These are phyloP conservation scores for Mycosphaerella sp. DNA, from an alignment of 2,329 filamentous ascomycete genomes.

Conservation along the genomic window DNA sequence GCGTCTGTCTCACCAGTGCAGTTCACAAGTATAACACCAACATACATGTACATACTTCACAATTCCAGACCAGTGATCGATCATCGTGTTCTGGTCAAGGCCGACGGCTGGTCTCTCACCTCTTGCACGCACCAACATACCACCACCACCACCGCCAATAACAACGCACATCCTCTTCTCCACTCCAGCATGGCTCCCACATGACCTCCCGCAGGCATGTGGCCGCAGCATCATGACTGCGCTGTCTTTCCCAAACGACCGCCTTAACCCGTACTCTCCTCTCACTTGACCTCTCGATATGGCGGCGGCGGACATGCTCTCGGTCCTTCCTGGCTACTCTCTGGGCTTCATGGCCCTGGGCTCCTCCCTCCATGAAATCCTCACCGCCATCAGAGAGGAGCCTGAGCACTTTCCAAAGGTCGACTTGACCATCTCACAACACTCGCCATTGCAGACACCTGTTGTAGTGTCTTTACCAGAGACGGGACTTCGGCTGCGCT, in stretches of 20 bases:
- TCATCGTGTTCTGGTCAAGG: too few relatives aligned
- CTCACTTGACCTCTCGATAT: background rate
- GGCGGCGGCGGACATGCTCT: constrained; percentile 14
- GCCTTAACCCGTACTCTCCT: background rate
- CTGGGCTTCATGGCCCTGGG: constrained; percentile 64
- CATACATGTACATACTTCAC: too few relatives aligned
- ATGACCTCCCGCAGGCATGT: constrained; percentile 8
- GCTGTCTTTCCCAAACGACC: background rate
- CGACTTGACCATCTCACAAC: constrained; percentile 73
- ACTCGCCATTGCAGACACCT: constrained; percentile 66
- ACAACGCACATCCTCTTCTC: background rate
- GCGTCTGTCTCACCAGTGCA: too few relatives aligned
- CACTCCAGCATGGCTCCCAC: constrained; percentile 7
- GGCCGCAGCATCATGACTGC: constrained; percentile 9
- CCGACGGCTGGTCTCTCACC: background rate
- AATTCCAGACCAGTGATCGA: too few relatives aligned
- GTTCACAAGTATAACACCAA: too few relatives aligned
- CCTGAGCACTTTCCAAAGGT: constrained; percentile 76
- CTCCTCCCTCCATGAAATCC: constrained; percentile 81
- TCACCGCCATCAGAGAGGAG: constrained; percentile 83
- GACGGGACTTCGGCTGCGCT: constrained; percentile 84
- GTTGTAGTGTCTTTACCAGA: constrained; percentile 69
- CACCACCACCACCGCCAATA: background rate
- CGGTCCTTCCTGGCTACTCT: constrained; percentile 26
- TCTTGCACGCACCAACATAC: background rate